Evolutionary conservation across 805 yeast genomes (phyloP).

Genomic region (Pichia nanzhaoensis): DNA sequence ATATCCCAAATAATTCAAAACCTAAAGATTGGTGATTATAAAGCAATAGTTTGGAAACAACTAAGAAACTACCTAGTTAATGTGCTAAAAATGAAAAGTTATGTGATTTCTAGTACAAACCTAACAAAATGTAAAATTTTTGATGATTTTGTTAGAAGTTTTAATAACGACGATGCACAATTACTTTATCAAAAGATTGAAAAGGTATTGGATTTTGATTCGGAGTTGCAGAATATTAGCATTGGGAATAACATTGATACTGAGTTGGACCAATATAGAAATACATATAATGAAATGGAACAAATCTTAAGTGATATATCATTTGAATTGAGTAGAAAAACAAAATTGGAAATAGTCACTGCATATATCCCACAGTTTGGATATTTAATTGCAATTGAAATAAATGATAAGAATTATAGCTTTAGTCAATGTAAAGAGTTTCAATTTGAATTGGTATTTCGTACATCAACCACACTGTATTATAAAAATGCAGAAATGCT

Average conservation of each 20-base stretch:
- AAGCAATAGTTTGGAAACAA: constrained; percentile 27
- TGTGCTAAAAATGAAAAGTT: constrained; percentile 14
- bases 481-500: constrained; percentile 30
- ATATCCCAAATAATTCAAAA: constrained; percentile 19
- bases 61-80: constrained; percentile 22
- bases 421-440: neutral
- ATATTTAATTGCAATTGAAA: constrained; percentile 29
- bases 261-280: constrained; percentile 24
- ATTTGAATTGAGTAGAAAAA: constrained; percentile 5
- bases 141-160: constrained; percentile 10
- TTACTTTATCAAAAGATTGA: constrained; percentile 19
- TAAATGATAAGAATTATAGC: constrained; percentile 1
- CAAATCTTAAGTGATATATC: constrained; percentile 24
- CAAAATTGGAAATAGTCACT: constrained; percentile 15
- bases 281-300: constrained; percentile 30
- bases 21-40: constrained; percentile 25
- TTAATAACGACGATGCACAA: constrained; percentile 12
- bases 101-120: constrained; percentile 7
- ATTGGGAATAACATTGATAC: constrained; percentile 28
- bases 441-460: constrained; percentile 33
- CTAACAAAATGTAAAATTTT: constrained; percentile 12
- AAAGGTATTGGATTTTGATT: constrained; percentile 32
- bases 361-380: constrained; percentile 43
- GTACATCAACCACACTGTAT: constrained; percentile 32
- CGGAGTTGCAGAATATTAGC: constrained; percentile 22